Percentiles rank a stretch among this genome's conserved stretches.
Conservation (phyloP, 768 basidiomycete genomes). For the Saitozyma podzolica region DNA sequence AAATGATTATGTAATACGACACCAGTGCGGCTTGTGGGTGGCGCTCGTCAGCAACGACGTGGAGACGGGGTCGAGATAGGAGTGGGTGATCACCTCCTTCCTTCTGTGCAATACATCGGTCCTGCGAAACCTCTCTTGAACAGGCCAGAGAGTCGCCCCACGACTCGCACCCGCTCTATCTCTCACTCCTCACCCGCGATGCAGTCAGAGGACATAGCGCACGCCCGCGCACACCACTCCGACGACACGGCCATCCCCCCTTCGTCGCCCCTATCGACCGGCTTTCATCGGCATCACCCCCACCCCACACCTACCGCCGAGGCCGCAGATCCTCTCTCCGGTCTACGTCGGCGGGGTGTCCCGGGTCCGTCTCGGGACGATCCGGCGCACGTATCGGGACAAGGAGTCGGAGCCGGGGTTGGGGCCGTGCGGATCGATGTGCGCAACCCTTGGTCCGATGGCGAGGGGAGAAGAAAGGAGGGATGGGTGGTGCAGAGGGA, state of each 20-base stretch:
- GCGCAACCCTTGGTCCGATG: slow-evolving; percentile 30
- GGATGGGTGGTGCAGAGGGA: slow-evolving; percentile 10
- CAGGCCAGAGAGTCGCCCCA: slow-evolving; percentile 14
- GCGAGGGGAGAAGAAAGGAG: slow-evolving; percentile 30
- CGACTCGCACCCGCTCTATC: neutral
- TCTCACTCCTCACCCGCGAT: neutral
- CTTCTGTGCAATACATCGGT: neutral
- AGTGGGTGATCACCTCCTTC: too few relatives aligned
- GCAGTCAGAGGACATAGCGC: too few relatives aligned
- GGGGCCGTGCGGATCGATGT: slow-evolving; percentile 26
- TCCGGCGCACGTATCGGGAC: too few relatives aligned
- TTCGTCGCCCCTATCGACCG: slow-evolving; percentile 23
- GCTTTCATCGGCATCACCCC: slow-evolving; percentile 20
- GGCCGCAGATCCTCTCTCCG: slow-evolving; percentile 9
- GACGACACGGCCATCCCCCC: slow-evolving; percentile 19
- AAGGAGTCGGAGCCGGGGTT: neutral
- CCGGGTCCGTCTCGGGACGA: too few relatives aligned
- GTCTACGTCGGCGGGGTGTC: slow-evolving; percentile 4
- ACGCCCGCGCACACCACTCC: too few relatives aligned
- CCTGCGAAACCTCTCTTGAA: neutral
- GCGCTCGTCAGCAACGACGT: too few relatives aligned
- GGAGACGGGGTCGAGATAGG: too few relatives aligned
- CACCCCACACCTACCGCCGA: slow-evolving; percentile 23
- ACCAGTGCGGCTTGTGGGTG: too few relatives aligned
- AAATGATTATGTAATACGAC: too few relatives aligned